Evolutionary conservation across 1,139 yeast species (phyloP), one percentile per base, ranked within the genome.

Genomic region (Kodamaea plutei): DNA sequence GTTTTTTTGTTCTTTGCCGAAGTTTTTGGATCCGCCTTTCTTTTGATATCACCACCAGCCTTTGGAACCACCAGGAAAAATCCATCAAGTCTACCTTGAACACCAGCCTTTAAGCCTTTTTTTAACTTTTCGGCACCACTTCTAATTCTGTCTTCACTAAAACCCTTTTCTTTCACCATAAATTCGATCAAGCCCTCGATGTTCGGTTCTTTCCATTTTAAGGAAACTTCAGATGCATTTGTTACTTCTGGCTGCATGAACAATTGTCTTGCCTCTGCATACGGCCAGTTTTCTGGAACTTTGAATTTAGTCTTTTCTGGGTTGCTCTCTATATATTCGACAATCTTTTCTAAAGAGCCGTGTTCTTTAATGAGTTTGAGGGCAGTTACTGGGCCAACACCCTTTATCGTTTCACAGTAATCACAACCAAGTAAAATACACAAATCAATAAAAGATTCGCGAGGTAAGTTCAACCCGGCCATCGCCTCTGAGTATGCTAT

Each of bases 381-480:
- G 0, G 97, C 98, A 1, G 96, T 89, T 2, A 84, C 91, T 0
- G 97, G 97, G 4, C 99, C 99, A 33, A 93, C 81, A 9, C 98
- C 98, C 43, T 77, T 76, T 36, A 93, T 89, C 2, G 96, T 84
- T 43, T 91, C 97, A 61, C 96, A 87, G 56, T 91, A 91, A 61
- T 91, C 99, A 59, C 98, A 91, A 1, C 99, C 99, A 26, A 93
- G 64, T 47, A 91, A 66, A 29, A 93, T 91, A 62, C 98, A 89
- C 48, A 91, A 61, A 54, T 91, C 99, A 32, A 93, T 75, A 55
- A 91, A 91, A 35, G 88, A 83, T 16, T 72, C 73, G 33, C 73
- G 67, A 29, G 77, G 75, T 69, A 91, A 65, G 16, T 72, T 91
- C 38, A 91, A 66, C 1, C 89, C 94, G 42, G 79, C 82, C 36